Evolutionary conservation across 805 yeast genomes (phyloP), one percentile per base, ranked within the genome.

Genomic region (Kuraishia cidri): DNA sequence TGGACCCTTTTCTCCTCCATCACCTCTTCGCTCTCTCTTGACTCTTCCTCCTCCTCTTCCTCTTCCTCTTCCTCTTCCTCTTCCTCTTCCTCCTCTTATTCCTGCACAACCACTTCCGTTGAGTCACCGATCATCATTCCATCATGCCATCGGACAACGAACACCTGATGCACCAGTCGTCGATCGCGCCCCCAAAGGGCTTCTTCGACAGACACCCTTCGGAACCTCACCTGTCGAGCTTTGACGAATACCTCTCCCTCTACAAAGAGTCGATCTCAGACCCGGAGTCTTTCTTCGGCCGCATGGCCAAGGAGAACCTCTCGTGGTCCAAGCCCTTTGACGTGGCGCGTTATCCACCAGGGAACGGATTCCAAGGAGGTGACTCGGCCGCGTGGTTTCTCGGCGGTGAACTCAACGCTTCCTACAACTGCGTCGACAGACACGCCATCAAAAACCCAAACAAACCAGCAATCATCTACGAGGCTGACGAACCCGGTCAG

Each of bases 391-490:
- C 84, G 22, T 83, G 92, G 92, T 83, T 83, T 52, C 56, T 81
- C 20, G 80, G 79, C 36, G 94, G 94, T 40, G 75, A 80, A 52
- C 61, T 83, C 50, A 83, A 83, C 48, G 94, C 94, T 12, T 70
- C 77, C 32, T 83, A 75, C 62, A 83, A 83, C 56, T 74, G 84
- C 67, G 83, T 83, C 34, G 94, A 83, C 58, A 70, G 92, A 56
- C 82, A 81, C 56, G 94, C 94, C 1, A 62, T 76, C 35, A 55
- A 62, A 24, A 69, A 69, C 50, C 94, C 94, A 15, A 60, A 78
- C 49, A 79, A 79, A 54, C 66, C 75, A 2, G 94, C 94, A 10
- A 64, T 83, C 36, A 69, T 81, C 39, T 83, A 79, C 57, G 94
- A 83, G 63, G 84, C 87, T 33, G 94, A 83, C 54, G 87, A 78